These are phyloP conservation scores for Aquilaria malaccensis DNA, from an alignment of 345 rosid species.

Conservation along the genomic window DNA sequence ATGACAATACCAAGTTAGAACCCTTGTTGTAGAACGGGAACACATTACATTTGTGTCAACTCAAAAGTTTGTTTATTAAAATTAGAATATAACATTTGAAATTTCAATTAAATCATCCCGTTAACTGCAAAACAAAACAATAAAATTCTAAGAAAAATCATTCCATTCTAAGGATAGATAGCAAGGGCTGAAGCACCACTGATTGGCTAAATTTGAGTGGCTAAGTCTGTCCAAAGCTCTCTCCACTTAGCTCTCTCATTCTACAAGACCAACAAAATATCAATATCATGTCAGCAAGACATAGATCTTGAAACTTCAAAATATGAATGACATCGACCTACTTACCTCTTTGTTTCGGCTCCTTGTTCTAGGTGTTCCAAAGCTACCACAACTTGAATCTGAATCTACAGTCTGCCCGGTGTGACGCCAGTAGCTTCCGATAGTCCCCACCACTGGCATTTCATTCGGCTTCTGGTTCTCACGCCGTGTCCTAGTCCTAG, in stretches of 20 bases:
- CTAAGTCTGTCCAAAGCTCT: slow-evolving; percentile 22
- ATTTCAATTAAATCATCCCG: too few species aligned
- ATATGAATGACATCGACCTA: not conserved
- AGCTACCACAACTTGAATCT: slow-evolving; percentile 28
- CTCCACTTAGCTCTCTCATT: slow-evolving; percentile 35
- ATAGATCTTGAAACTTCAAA: not conserved
- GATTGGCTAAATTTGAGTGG: slow-evolving; percentile 9
- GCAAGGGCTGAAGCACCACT: too few species aligned
- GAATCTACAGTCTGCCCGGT: slow-evolving; percentile 24
- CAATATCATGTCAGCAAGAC: not conserved
- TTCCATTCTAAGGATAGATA: too few species aligned
- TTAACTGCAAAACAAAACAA: too few species aligned
- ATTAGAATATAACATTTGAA: too few species aligned
- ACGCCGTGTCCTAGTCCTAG: slow-evolving; percentile 22
- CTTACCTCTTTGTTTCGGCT: slow-evolving; percentile 35
- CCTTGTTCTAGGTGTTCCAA: slow-evolving; percentile 28
- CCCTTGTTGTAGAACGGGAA: too few species aligned
- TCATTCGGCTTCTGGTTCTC: slow-evolving; percentile 29
- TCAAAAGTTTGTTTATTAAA: too few species aligned
- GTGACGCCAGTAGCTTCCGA: slow-evolving; percentile 54
- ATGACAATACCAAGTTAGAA: too few species aligned
- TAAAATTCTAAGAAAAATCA: too few species aligned
- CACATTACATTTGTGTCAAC: too few species aligned
- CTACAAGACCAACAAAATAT: slow-evolving; percentile 18
- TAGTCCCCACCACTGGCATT: slow-evolving; percentile 44